These are phyloP conservation scores for Podila epicladia DNA, from an alignment of 192 early-diverging fungal genomes.

Conservation along the genomic window DNA sequence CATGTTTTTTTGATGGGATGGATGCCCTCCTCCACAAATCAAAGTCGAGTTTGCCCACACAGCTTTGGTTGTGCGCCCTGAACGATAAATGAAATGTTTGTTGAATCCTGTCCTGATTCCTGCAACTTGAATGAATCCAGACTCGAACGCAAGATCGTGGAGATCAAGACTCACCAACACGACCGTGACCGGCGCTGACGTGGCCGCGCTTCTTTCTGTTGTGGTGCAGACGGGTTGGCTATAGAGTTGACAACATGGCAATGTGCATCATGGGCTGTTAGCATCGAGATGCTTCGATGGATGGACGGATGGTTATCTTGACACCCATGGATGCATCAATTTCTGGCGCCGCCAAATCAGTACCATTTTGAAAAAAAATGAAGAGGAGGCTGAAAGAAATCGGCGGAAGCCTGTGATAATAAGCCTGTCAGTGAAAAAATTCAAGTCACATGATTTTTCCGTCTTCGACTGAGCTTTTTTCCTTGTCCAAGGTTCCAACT, in stretches of 20 bases:
- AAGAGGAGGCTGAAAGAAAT: conserved; percentile 12
- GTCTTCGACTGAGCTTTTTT: no score
- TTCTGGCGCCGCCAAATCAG: background rate
- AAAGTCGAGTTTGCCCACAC: no score
- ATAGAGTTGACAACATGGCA: conserved; percentile 6
- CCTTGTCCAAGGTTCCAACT: background rate
- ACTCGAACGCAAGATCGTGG: background rate
- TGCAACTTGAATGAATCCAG: background rate
- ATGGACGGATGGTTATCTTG: conserved; percentile 11
- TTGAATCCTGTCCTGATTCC: background rate
- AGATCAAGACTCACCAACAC: conserved; percentile 76
- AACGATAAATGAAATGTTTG: no score
- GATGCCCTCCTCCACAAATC: no score
- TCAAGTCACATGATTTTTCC: conserved; percentile 6
- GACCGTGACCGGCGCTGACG: conserved; percentile 99
- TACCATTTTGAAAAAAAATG: conserved; percentile 31
- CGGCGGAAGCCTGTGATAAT: background rate
- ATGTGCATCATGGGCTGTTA: background rate
- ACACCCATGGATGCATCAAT: background rate
- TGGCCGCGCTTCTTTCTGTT: conserved; percentile 98
- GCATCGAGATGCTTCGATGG: conserved; percentile 21
- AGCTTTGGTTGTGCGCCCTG: no score
- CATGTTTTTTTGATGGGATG: no score
- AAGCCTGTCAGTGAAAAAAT: background rate
- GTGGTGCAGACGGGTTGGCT: conserved; percentile 86